A percentile compares a stretch with the other conserved stretches of the same genome.
Conservation (phyloP, 2,329 filamentous ascomycete species). For the Epichloe brachyelytri region DNA sequence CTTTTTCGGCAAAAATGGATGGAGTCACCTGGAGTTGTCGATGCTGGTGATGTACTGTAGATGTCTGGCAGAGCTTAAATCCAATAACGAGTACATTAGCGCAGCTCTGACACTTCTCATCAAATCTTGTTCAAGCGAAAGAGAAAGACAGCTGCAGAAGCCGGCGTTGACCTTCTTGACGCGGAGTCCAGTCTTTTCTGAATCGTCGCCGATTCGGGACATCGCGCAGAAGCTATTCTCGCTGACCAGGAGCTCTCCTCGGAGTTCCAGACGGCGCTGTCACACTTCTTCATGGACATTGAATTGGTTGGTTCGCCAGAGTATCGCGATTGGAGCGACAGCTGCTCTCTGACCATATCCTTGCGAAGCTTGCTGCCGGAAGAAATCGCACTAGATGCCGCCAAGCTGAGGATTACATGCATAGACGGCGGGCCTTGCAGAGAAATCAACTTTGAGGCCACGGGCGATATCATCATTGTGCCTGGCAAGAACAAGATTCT, state of each 20-base stretch:
- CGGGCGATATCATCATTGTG: slow-evolving; percentile 19
- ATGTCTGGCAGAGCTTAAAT: slow-evolving; percentile 65
- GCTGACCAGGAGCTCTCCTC: slow-evolving; percentile 33
- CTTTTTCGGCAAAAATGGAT: slow-evolving; percentile 65
- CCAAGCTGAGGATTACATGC: slow-evolving; percentile 50
- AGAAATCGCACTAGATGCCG: slow-evolving; percentile 50
- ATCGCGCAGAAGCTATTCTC: slow-evolving; percentile 34
- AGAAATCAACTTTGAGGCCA: slow-evolving; percentile 35
- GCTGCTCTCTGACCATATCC: slow-evolving; percentile 56
- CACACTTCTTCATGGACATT: slow-evolving; percentile 60
- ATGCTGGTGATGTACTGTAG: slow-evolving; percentile 77
- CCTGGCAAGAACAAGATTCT: slow-evolving; percentile 35
- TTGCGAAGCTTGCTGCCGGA: slow-evolving; percentile 63
- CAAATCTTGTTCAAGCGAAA: slow-evolving; percentile 47
- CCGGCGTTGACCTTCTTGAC: slow-evolving; percentile 11
- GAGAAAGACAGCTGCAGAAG: slow-evolving; percentile 30
- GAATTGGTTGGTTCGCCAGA: slow-evolving; percentile 53
- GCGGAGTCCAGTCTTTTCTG: slow-evolving; percentile 10
- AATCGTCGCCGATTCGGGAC: slow-evolving; percentile 30
- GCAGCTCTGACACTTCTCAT: slow-evolving; percentile 62
- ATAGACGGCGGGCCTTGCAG: slow-evolving; percentile 40
- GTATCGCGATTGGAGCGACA: slow-evolving; percentile 60
- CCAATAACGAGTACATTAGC: slow-evolving; percentile 66
- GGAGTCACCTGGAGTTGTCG: slow-evolving; percentile 67
- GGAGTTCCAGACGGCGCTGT: slow-evolving; percentile 55